A percentile compares a stretch with the other conserved stretches of the same genome.
Conservation (phyloP, 495 filamentous ascomycete species). For the Durotheca rogersii region DNA sequence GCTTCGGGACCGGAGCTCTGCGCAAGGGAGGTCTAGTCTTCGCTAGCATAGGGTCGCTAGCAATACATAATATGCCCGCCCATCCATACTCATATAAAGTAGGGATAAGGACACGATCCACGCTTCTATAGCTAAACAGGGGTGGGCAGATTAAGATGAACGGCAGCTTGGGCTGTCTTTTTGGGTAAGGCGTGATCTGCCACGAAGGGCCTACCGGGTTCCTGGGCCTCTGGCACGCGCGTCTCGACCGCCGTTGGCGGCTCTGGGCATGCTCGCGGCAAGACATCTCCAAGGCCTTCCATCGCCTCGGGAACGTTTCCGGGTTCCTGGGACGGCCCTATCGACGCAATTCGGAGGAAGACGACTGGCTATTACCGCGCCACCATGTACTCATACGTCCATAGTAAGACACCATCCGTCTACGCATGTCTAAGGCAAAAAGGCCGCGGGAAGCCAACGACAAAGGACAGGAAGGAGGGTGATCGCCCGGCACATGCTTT, state of each 20-base stretch:
- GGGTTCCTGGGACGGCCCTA: not conserved
- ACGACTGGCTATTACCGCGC: no score
- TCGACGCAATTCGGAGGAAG: not conserved
- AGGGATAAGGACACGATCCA: slow-evolving; percentile 2
- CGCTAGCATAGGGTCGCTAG: not conserved
- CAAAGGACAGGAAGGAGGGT: not conserved
- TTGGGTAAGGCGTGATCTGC: slow-evolving; percentile 1
- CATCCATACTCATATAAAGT: no score
- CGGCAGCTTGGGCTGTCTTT: not conserved
- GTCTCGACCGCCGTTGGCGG: not conserved
- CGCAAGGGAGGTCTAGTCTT: not conserved
- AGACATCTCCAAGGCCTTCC: not conserved
- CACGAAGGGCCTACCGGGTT: not conserved
- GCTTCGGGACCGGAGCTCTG: not conserved
- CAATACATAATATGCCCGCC: no score
- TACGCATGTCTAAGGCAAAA: no score
- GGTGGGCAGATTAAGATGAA: not conserved
- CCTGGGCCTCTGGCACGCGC: not conserved
- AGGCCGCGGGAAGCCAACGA: no score
- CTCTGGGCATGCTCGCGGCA: no score
- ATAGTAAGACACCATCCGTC: no score
- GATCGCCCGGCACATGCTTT: not conserved
- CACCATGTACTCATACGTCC: no score
- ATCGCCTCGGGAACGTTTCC: not conserved
- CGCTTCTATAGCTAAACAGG: not conserved